Conservation (phyloP, 2,329 filamentous ascomycete genomes). For the Paraphaeosphaeria sporulosa region DNA sequence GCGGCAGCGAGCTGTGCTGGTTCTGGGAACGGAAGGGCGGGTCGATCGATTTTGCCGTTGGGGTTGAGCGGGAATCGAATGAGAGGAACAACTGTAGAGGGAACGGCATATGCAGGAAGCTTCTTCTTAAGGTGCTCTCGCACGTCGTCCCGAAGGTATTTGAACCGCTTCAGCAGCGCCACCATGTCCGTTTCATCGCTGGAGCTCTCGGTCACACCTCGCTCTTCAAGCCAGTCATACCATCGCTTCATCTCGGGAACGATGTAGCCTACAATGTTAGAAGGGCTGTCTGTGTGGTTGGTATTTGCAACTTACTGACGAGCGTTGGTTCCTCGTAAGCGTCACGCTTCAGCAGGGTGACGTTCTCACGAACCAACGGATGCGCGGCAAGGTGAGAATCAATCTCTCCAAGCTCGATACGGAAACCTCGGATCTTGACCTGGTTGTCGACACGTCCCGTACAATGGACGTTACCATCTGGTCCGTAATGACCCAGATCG, state of each 20-base stretch:
- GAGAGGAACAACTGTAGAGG: conserved; percentile 76
- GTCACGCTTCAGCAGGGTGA: conserved; percentile 84
- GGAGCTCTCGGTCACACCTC: conserved; percentile 48
- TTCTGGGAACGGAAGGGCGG: conserved; percentile 81
- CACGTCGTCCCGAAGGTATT: conserved; percentile 65
- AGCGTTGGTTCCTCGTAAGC: conserved; percentile 84
- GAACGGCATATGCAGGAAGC: conserved; percentile 77
- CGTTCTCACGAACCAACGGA: conserved; percentile 80
- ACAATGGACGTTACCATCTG: conserved; percentile 75
- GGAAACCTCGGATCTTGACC: conserved; percentile 95
- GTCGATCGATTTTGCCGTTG: conserved; percentile 77
- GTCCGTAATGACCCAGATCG: conserved; percentile 79
- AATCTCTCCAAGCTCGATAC: conserved; percentile 94
- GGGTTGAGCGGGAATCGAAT: conserved; percentile 73
- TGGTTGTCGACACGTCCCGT: conserved; percentile 85
- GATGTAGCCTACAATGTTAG: conserved; percentile 65
- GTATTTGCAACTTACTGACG: conserved; percentile 65
- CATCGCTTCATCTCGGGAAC: conserved; percentile 82
- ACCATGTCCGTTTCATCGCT: conserved; percentile 60
- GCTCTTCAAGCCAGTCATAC: conserved; percentile 69
- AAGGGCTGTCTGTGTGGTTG: background rate
- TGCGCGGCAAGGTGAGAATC: conserved; percentile 81
- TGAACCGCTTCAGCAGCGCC: conserved; percentile 66
- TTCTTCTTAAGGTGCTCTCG: conserved; percentile 75
- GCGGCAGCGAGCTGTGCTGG: conserved; percentile 69